A percentile compares a stretch with the other conserved stretches of the same genome.
phyloP scores from a whole-genome alignment of 768 basidiomycete species.

The Lentinula boryana region DNA sequence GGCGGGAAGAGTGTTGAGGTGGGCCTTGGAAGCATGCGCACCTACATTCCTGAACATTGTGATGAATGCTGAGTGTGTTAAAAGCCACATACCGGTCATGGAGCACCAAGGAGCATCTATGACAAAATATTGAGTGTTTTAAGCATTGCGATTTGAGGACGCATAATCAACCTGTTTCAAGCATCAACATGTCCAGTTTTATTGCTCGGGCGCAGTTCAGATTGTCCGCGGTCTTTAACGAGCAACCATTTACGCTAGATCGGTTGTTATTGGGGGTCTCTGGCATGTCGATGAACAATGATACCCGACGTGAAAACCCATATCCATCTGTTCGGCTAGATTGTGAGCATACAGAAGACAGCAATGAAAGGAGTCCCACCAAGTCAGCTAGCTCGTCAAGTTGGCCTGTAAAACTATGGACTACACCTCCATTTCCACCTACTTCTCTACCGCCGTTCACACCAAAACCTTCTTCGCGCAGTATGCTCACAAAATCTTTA shows the following conservation, averaged over 20 bases:
- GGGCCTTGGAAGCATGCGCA: slow-evolving; percentile 53
- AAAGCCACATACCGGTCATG: slow-evolving; percentile 34
- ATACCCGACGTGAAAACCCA: slow-evolving; percentile 68
- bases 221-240: slow-evolving; percentile 67
- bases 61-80: neutral
- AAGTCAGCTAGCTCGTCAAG: slow-evolving; percentile 57
- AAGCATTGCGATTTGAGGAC: neutral
- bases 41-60: neutral
- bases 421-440: slow-evolving; percentile 68
- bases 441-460: slow-evolving; percentile 45
- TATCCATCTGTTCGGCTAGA: slow-evolving; percentile 41
- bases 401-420: slow-evolving; percentile 78
- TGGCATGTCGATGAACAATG: slow-evolving; percentile 1
- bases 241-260: slow-evolving; percentile 66
- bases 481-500: slow-evolving; percentile 56
- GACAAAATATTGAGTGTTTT: neutral
- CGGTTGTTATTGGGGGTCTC: neutral
- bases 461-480: slow-evolving; percentile 61
- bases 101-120: slow-evolving; percentile 71
- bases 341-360: neutral
- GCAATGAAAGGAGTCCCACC: slow-evolving; percentile 28
- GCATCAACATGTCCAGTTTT: slow-evolving; percentile 52
- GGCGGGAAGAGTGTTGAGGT: slow-evolving; percentile 42
- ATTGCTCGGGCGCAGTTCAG: slow-evolving; percentile 48
- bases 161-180: slow-evolving; percentile 61